These are phyloP conservation scores for Iberis amara DNA, from an alignment of 441 rosid species.

Conservation along the genomic window DNA sequence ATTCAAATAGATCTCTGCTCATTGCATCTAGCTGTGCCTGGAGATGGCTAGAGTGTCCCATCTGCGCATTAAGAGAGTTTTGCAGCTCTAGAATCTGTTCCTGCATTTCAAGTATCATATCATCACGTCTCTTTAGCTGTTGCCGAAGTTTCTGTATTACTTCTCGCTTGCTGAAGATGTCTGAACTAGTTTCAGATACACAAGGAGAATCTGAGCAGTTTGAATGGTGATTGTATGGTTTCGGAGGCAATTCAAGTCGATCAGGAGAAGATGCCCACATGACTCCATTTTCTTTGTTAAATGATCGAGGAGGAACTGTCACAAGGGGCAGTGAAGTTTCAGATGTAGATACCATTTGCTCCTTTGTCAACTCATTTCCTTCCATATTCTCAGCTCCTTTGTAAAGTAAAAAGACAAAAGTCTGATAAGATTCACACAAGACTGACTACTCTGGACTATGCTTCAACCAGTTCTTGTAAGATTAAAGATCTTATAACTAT, in stretches of 20 bases:
- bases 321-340: constrained; percentile 66
- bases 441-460: background rate
- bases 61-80: constrained; percentile 61
- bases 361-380: constrained; percentile 39
- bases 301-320: constrained; percentile 58
- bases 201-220: constrained; percentile 91
- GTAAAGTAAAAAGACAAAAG: constrained; percentile 10
- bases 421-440: constrained; percentile 13
- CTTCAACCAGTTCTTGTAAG: too few relatives aligned
- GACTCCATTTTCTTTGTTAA: constrained; percentile 61
- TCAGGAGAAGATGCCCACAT: constrained; percentile 84
- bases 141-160: constrained; percentile 93
- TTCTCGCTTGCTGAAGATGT: constrained; percentile 87
- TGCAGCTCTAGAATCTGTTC: constrained; percentile 76
- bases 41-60: constrained; percentile 58
- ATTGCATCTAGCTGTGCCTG: constrained; percentile 71
- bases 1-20: constrained; percentile 71
- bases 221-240: constrained; percentile 69
- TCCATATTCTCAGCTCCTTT: constrained; percentile 54
- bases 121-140: constrained; percentile 91
- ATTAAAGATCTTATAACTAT: constrained; percentile 4
- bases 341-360: constrained; percentile 44
- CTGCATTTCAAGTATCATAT: constrained; percentile 94
- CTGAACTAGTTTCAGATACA: constrained; percentile 94
- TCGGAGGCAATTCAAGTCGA: constrained; percentile 80